Evolutionary conservation across 352 stramenopile genomes (phyloP).

Genomic region (Globisporangium yorkense): DNA sequence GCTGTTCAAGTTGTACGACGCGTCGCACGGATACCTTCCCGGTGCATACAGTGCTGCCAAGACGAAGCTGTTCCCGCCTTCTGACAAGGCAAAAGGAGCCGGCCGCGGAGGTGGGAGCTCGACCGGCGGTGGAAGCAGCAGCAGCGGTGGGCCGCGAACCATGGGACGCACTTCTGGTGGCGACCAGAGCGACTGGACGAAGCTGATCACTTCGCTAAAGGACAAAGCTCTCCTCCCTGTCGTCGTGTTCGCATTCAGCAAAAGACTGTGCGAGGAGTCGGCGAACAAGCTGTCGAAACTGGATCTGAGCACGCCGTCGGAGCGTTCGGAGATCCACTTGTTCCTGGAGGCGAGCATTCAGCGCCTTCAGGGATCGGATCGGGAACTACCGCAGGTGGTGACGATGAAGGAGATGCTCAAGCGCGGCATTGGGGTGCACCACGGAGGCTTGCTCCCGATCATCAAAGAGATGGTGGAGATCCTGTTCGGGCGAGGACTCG

Average conservation of each 20-base stretch:
- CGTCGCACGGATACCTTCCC: constrained; percentile 43
- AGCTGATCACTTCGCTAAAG: constrained; percentile 80
- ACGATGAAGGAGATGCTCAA: constrained; percentile 96
- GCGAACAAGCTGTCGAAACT: constrained; percentile 71
- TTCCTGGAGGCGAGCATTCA: constrained; percentile 78
- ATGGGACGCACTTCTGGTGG: constrained; percentile 55
- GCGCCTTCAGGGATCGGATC: constrained; percentile 91
- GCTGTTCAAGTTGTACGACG: constrained; percentile 83
- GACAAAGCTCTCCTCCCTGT: constrained; percentile 92
- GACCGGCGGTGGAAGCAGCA: constrained; percentile 25
- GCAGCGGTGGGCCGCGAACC: constrained; percentile 24
- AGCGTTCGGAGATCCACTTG: constrained; percentile 80
- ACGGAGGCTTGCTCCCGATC: constrained; percentile 96
- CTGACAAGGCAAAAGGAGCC: constrained; percentile 42
- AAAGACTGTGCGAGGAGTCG: constrained; percentile 78
- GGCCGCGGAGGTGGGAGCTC: constrained; percentile 20
- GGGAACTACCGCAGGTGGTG: constrained; percentile 96
- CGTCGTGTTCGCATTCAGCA: constrained; percentile 93
- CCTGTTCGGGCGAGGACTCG: constrained; percentile 93
- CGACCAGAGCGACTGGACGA: constrained; percentile 85
- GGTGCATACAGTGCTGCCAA: constrained; percentile 55
- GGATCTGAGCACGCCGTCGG: constrained; percentile 60
- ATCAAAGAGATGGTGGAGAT: constrained; percentile 99
- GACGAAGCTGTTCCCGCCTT: constrained; percentile 53
- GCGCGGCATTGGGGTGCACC: constrained; percentile 95